Evolutionary conservation across 306 rosid genomes (phyloP), one percentile per base, ranked within the genome.

Genomic region (Prosopis cineraria): DNA sequence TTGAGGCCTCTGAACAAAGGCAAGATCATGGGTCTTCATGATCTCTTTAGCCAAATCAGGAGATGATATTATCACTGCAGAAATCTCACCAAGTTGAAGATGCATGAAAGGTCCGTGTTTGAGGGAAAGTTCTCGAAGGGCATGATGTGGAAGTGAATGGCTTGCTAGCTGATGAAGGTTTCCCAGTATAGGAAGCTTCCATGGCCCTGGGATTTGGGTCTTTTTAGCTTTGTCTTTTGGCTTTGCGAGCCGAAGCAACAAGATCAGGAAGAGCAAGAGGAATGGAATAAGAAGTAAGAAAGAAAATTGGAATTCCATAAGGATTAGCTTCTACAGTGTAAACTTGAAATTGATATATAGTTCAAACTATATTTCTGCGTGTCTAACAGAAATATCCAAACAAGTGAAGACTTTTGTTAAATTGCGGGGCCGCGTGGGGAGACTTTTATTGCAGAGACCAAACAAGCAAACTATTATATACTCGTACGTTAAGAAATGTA

Each of bases 181-280:
- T 39, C 84, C 84, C 31, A 80, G 33, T 27, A 74, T 5, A 24
- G 84, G 84, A 56, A 68, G 72, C 36, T 74, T 80, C 84, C 76
- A 25, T 44, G 80, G 84, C 45, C 79, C 76, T 16, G 76, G 80
- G 19, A 79, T 76, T 10, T 68, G 24, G 3, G 1, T 11, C 16
- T n/a, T n/a, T n/a, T 43, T 43, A 43, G 47, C 47, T 43, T 43
- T 43, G 3, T 43, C 11, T 43, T 43, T 43, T 11, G 47, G 47
- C 47, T 43, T 43, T 43, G 47, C 16, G 14, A 43, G 47, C 17
- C 47, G 3, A 43, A 43, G 47, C 3, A 43, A 43, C 16, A 43
- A 12, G 16, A 43, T 10, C 3, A 43, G 10, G 47, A 43, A 43
- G 17, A 12, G 47, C 16, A 43, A 1, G 47, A 43, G 14, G 13